Percentiles rank a stretch among this genome's conserved stretches.
Evolutionary conservation across 2,329 filamentous ascomycete genomes (phyloP).

Genomic region (Trichoderma endophyticum): DNA sequence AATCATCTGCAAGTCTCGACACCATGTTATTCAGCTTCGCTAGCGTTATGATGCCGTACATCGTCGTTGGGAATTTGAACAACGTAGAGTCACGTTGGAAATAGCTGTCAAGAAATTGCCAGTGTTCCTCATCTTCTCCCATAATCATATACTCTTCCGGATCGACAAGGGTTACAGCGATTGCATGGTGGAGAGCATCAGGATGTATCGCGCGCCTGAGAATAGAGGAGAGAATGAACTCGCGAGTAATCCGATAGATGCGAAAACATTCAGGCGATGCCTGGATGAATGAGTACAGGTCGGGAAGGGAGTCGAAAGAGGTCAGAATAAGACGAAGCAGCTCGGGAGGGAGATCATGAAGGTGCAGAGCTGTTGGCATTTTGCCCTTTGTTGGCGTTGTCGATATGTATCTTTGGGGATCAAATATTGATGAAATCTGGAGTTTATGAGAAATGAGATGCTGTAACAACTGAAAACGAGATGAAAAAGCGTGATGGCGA

Average conservation of each 20-base stretch:
- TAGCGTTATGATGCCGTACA: not conserved
- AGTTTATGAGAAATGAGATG: not conserved
- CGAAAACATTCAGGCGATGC: not conserved
- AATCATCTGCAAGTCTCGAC: not conserved
- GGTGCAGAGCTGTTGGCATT: not conserved
- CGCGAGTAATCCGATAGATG: not conserved
- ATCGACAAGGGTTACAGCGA: not conserved
- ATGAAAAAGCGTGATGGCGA: not conserved
- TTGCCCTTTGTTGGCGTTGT: not conserved
- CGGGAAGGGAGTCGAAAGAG: not conserved
- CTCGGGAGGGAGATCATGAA: not conserved
- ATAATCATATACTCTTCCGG: not conserved
- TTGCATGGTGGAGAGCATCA: not conserved
- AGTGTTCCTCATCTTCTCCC: not conserved
- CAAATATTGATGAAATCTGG: not conserved
- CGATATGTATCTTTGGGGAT: not conserved
- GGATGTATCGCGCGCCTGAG: not conserved
- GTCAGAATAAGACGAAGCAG: not conserved
- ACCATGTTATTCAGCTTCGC: not conserved
- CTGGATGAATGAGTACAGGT: not conserved
- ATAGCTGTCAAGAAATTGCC: not conserved
- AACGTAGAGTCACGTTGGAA: not conserved
- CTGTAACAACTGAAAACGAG: not conserved
- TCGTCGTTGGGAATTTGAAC: not conserved
- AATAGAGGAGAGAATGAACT: not conserved